phyloP scores from a whole-genome alignment of 176 grass and related monocot genomes.

The barley (Hordeum vulgare) region MorexV3_pseudomolecules_assembly NC_058522.1:354875837-354876336 shows the following conservation, averaged over 20 bases:
- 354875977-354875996: conserved; percentile 55
- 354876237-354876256: conserved; percentile 76
- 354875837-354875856: conserved; percentile 11
- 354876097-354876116: conserved; percentile 39
- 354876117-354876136: conserved; percentile 57
- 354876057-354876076: conserved; percentile 71
- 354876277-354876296: conserved; percentile 23
- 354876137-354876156: conserved; percentile 56
- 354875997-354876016: conserved; percentile 41
- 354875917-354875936: conserved; percentile 72
- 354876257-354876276: conserved; percentile 24
- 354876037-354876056: conserved; percentile 63
- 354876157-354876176: conserved; percentile 61
- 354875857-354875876: conserved; percentile 56
- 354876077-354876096: conserved; percentile 48
- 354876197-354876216: conserved; percentile 66
- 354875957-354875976: conserved; percentile 86
- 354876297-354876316: conserved; percentile 69
- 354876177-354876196: conserved; percentile 79
- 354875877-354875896: conserved; percentile 52
- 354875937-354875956: conserved; percentile 86
- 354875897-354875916: conserved; percentile 74
- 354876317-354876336: conserved; percentile 62
- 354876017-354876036: conserved; percentile 53
- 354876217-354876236: conserved; percentile 78